Base-by-base conservation (phyloP, 1,284 basidiomycete species). In the Marasmius oreades region DNA sequence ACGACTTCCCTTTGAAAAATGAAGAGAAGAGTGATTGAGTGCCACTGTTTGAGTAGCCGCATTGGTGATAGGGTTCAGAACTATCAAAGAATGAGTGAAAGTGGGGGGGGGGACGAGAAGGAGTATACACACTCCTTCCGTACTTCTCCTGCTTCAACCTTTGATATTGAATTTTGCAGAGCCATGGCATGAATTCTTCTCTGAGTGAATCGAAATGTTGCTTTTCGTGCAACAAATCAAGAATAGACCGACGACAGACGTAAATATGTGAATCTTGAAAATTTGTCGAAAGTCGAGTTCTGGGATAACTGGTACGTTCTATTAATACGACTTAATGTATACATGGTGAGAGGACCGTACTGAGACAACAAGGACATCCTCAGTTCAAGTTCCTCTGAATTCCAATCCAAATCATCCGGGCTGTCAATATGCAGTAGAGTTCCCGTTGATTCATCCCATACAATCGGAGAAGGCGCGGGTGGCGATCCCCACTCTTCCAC, bases 181-280 rank as follows among this genome's bases (percentile, higher is more conserved):
- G 69, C 91, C 92, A 95, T 0, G 93, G 93, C 6, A 96, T 71
- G 64, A 95, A 91, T 61, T 95, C 92, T 68, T 95, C 90, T 53
- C 87, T 77, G 57, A 96, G 78, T 12, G 90, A 93, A 52, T 91
- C 86, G 42, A 94, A 77, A 61, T 85, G 79, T 8, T 73, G 72
- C 63, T 90, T 90, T 61, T 84, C 77, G 11, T 83, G 78, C 31
- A 96, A 72, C 14, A 83, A 75, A 59, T 92, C 87, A n/a, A 95
- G 74, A 3, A 95, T 77, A 11, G 84, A 78, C 58, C 83, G 81
- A 62, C 84, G 82, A 72, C 92, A 93, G 39, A 96, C 84, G 67
- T 96, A 97, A 46, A 96, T 88, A 68, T 97, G 94, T 1, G 93
- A 90, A 64, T 97, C 93, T 63, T 88, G 83, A 44, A 92, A 80